Evolutionary conservation across 2,329 filamentous ascomycete species (phyloP).

Genomic region (Exophiala sp.): DNA sequence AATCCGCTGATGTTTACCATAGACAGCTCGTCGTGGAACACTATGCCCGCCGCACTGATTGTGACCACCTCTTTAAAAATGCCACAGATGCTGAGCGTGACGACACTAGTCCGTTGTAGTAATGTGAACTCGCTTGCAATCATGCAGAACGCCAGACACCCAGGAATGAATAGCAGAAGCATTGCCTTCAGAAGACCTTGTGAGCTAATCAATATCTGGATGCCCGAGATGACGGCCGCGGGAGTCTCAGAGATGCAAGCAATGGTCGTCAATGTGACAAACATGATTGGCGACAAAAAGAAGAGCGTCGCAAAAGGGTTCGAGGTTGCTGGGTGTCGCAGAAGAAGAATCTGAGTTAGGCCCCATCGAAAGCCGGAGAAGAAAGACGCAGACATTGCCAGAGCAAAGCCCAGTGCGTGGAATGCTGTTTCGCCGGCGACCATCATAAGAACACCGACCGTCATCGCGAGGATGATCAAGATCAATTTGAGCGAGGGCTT

Average conservation of each 20-base stretch:
- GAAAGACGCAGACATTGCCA: conserved; percentile 90
- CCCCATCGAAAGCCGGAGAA: conserved; percentile 97
- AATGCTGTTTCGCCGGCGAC: conserved; percentile 93
- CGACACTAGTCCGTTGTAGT: conserved; percentile 89
- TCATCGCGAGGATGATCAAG: conserved; percentile 87
- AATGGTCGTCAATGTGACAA: conserved; percentile 72
- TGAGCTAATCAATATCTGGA: conserved; percentile 60
- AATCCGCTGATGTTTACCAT: conserved; percentile 83
- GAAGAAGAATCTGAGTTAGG: conserved; percentile 93
- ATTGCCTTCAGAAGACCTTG: conserved; percentile 67
- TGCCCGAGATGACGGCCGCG: conserved; percentile 61
- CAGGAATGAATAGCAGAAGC: conserved; percentile 80
- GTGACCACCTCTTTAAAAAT: conserved; percentile 99
- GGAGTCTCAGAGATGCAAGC: conserved; percentile 85
- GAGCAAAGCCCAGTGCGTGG: conserved; percentile 76
- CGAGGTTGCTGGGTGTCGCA: conserved; percentile 88
- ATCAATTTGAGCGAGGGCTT: conserved; percentile 81
- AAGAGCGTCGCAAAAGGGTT: conserved; percentile 98
- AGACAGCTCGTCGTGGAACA: conserved; percentile 86
- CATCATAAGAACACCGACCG: conserved; percentile 92
- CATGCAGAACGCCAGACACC: conserved; percentile 90
- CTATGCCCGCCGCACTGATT: conserved; percentile 78
- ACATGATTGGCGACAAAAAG: conserved; percentile 97
- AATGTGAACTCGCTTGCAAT: conserved; percentile 94
- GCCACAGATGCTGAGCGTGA: conserved; percentile 91